Conservation (phyloP, 192 early-diverging fungal genomes). For the Phlyctochytrium arcticum region DNA sequence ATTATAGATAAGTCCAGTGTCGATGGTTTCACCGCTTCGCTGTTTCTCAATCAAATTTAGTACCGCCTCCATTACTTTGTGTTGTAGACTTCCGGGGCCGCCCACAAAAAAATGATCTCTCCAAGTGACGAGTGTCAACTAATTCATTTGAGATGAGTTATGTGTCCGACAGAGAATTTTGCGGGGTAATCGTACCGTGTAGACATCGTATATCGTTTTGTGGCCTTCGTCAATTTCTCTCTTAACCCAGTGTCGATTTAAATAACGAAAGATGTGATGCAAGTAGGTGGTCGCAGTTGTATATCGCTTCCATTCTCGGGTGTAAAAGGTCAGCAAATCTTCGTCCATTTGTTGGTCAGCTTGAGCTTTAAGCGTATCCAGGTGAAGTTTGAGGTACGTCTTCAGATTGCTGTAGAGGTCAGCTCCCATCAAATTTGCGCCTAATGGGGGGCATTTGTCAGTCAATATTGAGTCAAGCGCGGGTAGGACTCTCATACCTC, state of each 20-base stretch:
- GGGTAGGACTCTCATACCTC: conserved; percentile 14
- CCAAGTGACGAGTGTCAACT: conserved; percentile 86
- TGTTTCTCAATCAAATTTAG: conserved; percentile 77
- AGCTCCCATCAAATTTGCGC: conserved; percentile 53
- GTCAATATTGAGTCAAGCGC: neutral
- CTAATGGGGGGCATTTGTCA: conserved; percentile 11
- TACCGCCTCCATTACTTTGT: conserved; percentile 70
- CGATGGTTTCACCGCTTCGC: conserved; percentile 86
- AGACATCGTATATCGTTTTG: conserved; percentile 85
- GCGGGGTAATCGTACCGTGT: conserved; percentile 76
- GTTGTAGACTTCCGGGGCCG: conserved; percentile 43
- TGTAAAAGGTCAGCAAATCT: conserved; percentile 81
- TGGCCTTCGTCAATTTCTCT: conserved; percentile 91
- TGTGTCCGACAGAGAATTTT: neutral
- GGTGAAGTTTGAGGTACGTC: conserved; percentile 48
- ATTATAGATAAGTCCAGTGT: conserved; percentile 76
- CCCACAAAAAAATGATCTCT: conserved; percentile 53
- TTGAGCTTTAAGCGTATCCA: conserved; percentile 45
- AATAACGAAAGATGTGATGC: conserved; percentile 88
- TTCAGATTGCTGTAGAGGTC: conserved; percentile 64
- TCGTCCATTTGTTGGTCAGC: conserved; percentile 71
- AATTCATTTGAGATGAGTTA: too few relatives aligned
- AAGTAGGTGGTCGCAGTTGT: conserved; percentile 79
- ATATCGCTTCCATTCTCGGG: conserved; percentile 83
- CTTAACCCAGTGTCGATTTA: conserved; percentile 98